A percentile compares a stretch with the other conserved stretches of the same genome.
phyloP scores from a whole-genome alignment of 169 alveolate genomes.

The Cardiosporidium cionae region DNA sequence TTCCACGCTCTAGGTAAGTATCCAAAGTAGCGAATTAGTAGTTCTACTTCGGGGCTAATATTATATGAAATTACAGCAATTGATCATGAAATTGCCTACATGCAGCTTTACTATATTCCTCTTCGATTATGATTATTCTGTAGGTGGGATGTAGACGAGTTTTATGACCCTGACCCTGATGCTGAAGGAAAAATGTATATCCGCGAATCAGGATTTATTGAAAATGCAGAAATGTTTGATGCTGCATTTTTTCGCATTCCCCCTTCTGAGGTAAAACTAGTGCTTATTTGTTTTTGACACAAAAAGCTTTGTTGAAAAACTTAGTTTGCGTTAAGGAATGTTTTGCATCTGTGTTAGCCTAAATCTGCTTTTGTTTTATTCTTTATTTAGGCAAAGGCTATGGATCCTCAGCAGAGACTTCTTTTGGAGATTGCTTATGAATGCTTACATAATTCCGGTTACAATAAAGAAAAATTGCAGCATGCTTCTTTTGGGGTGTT shows the following conservation, averaged over 20 bases:
- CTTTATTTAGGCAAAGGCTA: slow-evolving; percentile 43
- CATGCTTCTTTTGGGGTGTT: slow-evolving; percentile 45
- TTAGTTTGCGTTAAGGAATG: too few species aligned
- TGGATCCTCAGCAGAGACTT: slow-evolving; percentile 70
- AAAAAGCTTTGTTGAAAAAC: too few species aligned
- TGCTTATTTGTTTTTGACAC: not conserved
- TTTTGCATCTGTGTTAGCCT: slow-evolving; percentile 1
- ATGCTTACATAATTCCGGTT: slow-evolving; percentile 50
- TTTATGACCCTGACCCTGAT: slow-evolving; percentile 46
- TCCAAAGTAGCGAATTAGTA: not conserved
- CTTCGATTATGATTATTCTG: not conserved
- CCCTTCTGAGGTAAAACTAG: slow-evolving; percentile 28
- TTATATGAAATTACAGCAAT: not conserved
- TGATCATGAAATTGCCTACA: not conserved
- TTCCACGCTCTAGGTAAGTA: slow-evolving; percentile 1
- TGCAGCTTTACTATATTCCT: not conserved
- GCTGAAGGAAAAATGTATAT: slow-evolving; percentile 45
- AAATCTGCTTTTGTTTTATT: slow-evolving; percentile 4
- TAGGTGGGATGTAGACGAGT: slow-evolving; percentile 53
- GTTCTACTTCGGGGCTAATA: not conserved
- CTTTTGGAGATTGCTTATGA: slow-evolving; percentile 51
- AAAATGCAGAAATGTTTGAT: slow-evolving; percentile 25
- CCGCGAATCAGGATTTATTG: slow-evolving; percentile 16
- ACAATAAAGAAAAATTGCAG: slow-evolving; percentile 25
- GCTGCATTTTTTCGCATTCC: slow-evolving; percentile 35